phyloP scores from a whole-genome alignment of 2,329 filamentous ascomycete genomes.

The Botrytis elliptica region DNA sequence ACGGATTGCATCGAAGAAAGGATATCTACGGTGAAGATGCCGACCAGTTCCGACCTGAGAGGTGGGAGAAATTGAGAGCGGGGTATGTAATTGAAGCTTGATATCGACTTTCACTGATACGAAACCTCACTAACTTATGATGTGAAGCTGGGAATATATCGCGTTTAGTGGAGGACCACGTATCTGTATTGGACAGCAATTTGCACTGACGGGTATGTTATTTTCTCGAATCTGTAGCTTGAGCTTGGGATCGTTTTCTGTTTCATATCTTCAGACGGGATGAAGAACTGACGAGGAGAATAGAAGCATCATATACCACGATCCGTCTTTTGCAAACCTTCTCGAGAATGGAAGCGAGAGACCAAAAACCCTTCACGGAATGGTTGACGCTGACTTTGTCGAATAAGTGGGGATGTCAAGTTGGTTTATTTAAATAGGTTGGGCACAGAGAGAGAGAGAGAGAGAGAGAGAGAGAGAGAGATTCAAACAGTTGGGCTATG shows the following conservation, averaged over 20 bases:
- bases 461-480: background rate
- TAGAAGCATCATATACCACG: slow-evolving; percentile 39
- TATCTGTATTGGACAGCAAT: slow-evolving; percentile 62
- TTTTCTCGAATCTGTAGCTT: slow-evolving; percentile 33
- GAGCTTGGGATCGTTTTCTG: background rate
- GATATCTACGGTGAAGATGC: slow-evolving; percentile 65
- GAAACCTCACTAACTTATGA: slow-evolving; percentile 44
- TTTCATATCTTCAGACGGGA: background rate
- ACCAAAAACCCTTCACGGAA: slow-evolving; percentile 28
- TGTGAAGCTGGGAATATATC: slow-evolving; percentile 67
- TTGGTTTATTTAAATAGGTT: slow-evolving; percentile 16
- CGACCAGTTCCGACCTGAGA: slow-evolving; percentile 36
- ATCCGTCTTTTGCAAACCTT: slow-evolving; percentile 39
- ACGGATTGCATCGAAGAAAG: slow-evolving; percentile 39
- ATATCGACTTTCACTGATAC: background rate
- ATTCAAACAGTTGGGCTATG: background rate
- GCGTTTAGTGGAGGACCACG: slow-evolving; percentile 71
- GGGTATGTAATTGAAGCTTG: background rate
- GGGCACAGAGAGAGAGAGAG: too few species aligned
- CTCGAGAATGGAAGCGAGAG: slow-evolving; percentile 33
- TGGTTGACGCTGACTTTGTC: slow-evolving; percentile 31
- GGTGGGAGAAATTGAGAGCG: slow-evolving; percentile 38
- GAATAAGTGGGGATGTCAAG: slow-evolving; percentile 29
- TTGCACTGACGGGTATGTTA: slow-evolving; percentile 28
- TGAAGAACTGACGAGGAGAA: slow-evolving; percentile 44